Evolutionary conservation across 805 yeast species (phyloP).

Genomic region (Candida corydali): DNA sequence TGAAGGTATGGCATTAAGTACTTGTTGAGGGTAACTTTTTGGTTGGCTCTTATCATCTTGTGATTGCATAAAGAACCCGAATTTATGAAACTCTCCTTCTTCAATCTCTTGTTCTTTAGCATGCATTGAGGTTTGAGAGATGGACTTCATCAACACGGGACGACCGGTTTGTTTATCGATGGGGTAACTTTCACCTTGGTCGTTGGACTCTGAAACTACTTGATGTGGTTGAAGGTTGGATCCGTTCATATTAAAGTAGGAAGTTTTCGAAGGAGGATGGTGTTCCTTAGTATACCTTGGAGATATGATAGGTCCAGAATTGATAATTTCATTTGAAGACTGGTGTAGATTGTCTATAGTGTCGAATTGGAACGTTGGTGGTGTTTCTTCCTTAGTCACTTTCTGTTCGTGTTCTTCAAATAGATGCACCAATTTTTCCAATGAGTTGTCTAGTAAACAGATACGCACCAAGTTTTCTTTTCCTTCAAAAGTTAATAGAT

Average conservation of each 20-base stretch:
- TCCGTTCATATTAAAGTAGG: conserved; percentile 10
- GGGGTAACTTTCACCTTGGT: conserved; percentile 48
- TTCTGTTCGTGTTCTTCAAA: conserved; percentile 39
- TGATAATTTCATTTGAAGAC: conserved; percentile 46
- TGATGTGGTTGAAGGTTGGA: conserved; percentile 55
- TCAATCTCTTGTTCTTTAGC: conserved; percentile 81
- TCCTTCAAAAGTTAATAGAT: conserved; percentile 48
- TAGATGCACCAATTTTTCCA: conserved; percentile 49
- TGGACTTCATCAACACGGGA: conserved; percentile 61
- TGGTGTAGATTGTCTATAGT: conserved; percentile 32
- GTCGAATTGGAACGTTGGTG: conserved; percentile 3
- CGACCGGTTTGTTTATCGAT: conserved; percentile 69
- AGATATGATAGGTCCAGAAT: conserved; percentile 51
- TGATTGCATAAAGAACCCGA: conserved; percentile 71
- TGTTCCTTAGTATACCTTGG: conserved; percentile 24
- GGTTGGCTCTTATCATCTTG: conserved; percentile 5
- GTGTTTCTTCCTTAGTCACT: conserved; percentile 4
- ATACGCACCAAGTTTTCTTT: conserved; percentile 51
- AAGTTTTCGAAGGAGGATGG: not conserved
- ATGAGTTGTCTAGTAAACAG: conserved; percentile 50
- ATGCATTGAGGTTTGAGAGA: conserved; percentile 61
- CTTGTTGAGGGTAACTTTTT: conserved; percentile 16
- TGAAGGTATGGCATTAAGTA: conserved; percentile 44
- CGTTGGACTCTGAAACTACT: conserved; percentile 63
- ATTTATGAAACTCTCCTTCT: conserved; percentile 87